Evolutionary conservation across 2,329 filamentous ascomycete genomes (phyloP).

Genomic region (Plectosphaerella plurivora): DNA sequence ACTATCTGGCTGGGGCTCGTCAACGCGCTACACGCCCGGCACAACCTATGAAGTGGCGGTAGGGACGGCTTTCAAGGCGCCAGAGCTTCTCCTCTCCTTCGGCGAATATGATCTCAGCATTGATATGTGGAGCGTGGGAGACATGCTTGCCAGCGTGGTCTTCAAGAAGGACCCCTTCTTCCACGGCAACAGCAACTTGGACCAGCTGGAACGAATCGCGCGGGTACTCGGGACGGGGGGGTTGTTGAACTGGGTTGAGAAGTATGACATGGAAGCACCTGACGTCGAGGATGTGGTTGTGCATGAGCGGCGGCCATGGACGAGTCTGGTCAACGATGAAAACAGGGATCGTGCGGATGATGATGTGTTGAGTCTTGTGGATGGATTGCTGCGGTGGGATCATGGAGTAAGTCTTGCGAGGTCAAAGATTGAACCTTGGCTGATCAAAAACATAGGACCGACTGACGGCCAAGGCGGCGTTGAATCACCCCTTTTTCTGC

Average conservation of each 20-base stretch:
- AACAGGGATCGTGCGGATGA: slow-evolving; percentile 95
- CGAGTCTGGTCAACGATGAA: slow-evolving; percentile 90
- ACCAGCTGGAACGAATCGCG: slow-evolving; percentile 97
- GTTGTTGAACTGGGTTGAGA: slow-evolving; percentile 95
- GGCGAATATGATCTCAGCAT: slow-evolving; percentile 99
- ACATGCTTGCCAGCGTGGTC: slow-evolving; percentile 99
- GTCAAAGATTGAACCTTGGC: too few species aligned
- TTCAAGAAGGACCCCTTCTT: slow-evolving; percentile 99
- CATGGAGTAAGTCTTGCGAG: slow-evolving; percentile 68
- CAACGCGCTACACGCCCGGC: slow-evolving; percentile 95
- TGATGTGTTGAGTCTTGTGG: slow-evolving; percentile 95
- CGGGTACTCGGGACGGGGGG: slow-evolving; percentile 97
- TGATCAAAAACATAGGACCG: too few species aligned
- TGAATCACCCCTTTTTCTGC: too few species aligned
- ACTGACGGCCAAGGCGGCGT: too few species aligned
- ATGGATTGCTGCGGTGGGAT: slow-evolving; percentile 93
- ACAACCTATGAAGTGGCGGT: slow-evolving; percentile 98
- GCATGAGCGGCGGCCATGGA: slow-evolving; percentile 96
- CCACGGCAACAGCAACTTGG: slow-evolving; percentile 95
- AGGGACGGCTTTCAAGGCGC: slow-evolving; percentile 95
- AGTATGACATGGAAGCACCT: slow-evolving; percentile 96
- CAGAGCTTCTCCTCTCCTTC: slow-evolving; percentile 93
- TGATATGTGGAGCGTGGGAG: slow-evolving; percentile 98
- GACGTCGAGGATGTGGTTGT: slow-evolving; percentile 95
- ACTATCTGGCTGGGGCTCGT: slow-evolving; percentile 54